These are phyloP conservation scores for Sphagnurus paluster DNA, from an alignment of 1,284 basidiomycete species.

Conservation along the genomic window DNA sequence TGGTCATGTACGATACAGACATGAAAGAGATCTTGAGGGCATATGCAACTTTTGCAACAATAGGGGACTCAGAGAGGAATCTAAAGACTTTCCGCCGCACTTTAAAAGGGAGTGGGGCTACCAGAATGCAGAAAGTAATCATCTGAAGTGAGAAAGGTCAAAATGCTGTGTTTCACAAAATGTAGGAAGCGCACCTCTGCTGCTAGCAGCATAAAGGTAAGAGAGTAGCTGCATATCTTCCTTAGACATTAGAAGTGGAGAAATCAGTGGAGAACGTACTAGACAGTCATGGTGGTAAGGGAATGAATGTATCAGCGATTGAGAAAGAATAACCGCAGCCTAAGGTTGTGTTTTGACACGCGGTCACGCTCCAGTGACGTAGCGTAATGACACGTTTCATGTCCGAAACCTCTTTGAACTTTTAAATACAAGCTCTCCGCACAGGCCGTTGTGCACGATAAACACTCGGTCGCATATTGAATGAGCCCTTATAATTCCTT, in stretches of 20 bases:
- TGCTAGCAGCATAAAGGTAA: slow-evolving; percentile 77
- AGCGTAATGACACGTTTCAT: background rate
- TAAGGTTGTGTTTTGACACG: background rate
- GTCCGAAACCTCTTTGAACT: too few relatives aligned
- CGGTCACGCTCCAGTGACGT: slow-evolving; percentile 13
- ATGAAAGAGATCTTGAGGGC: slow-evolving; percentile 94
- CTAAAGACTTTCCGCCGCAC: slow-evolving; percentile 71
- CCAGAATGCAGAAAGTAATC: slow-evolving; percentile 72
- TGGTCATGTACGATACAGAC: slow-evolving; percentile 42
- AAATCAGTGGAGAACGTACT: slow-evolving; percentile 43
- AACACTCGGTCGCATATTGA: too few relatives aligned
- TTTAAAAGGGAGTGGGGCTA: slow-evolving; percentile 76
- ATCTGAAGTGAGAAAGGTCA: slow-evolving; percentile 41
- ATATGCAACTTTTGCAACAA: slow-evolving; percentile 76
- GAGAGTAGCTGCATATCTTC: slow-evolving; percentile 53
- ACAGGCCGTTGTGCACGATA: too few relatives aligned
- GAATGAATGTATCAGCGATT: background rate
- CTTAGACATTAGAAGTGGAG: background rate
- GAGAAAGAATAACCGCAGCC: slow-evolving; percentile 4
- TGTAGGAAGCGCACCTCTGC: slow-evolving; percentile 48
- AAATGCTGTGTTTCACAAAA: slow-evolving; percentile 6
- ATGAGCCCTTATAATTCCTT: too few relatives aligned
- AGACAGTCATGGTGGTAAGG: slow-evolving; percentile 61
- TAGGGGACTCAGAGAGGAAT: slow-evolving; percentile 71
- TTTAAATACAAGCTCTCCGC: too few relatives aligned